Conservation (phyloP, 2,329 filamentous ascomycete species). For the Trematosphaeria pertusa region DNA sequence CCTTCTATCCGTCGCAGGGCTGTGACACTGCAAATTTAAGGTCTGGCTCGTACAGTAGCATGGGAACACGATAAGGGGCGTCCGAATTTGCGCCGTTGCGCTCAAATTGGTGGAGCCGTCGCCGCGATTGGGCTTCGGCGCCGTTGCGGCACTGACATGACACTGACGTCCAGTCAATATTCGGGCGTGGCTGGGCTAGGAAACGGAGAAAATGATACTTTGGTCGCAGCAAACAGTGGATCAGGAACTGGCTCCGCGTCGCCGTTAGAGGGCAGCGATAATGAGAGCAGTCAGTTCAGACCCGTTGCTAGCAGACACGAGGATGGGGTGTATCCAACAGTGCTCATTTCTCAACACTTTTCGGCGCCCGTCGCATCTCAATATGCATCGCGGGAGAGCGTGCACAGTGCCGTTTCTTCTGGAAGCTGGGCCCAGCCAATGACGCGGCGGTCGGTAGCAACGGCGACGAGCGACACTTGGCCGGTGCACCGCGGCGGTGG, state of each 20-base stretch:
- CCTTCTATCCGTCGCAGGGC: constrained; percentile 17
- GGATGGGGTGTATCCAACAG: no score
- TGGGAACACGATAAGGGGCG: constrained; percentile 11
- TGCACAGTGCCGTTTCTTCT: no score
- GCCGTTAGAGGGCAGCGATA: neutral
- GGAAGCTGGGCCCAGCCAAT: constrained; percentile 13
- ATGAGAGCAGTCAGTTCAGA: neutral
- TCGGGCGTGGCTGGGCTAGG: constrained; percentile 7
- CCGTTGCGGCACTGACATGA: neutral
- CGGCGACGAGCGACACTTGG: constrained; percentile 12
- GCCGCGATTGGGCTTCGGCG: neutral
- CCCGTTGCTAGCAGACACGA: no score
- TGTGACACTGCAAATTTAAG: constrained; percentile 23
- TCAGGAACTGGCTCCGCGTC: no score
- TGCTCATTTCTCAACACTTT: no score
- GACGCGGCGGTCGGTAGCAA: constrained; percentile 17
- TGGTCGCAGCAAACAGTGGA: constrained; percentile 8
- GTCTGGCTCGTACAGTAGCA: neutral
- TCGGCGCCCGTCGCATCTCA: neutral
- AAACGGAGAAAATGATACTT: constrained; percentile 5
- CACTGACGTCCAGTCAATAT: constrained; percentile 7
- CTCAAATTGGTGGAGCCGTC: neutral
- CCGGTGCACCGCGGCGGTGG: constrained; percentile 10
- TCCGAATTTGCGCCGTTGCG: neutral
- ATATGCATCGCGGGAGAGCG: no score